A percentile compares a stretch with the other conserved stretches of the same genome.
These are phyloP conservation scores for Cordyceps javanica DNA, from an alignment of 2,329 filamentous ascomycete genomes.

Conservation along the genomic window DNA sequence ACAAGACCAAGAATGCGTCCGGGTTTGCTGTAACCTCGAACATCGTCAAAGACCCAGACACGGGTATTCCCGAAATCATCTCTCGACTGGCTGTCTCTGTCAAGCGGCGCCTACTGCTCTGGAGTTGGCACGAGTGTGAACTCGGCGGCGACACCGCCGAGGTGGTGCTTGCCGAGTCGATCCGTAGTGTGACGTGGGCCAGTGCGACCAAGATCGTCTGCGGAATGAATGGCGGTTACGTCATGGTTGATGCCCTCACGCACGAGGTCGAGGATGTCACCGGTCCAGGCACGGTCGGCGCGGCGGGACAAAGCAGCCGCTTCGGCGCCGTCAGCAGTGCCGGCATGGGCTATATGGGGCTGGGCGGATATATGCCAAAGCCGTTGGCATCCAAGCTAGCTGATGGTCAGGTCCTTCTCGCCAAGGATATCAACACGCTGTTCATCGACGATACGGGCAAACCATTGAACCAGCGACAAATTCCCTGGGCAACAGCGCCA, in stretches of 20 bases:
- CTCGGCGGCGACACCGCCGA: constrained; percentile 67
- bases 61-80: constrained; percentile 87
- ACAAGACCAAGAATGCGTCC: constrained; percentile 79
- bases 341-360: constrained; percentile 94
- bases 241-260: constrained; percentile 78
- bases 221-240: constrained; percentile 86
- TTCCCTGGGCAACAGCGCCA: constrained; percentile 86
- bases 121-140: constrained; percentile 96
- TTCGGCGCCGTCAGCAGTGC: constrained; percentile 79
- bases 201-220: constrained; percentile 80
- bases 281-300: constrained; percentile 65
- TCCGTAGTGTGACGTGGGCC: constrained; percentile 88
- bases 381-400: constrained; percentile 78
- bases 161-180: constrained; percentile 71
- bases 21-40: constrained; percentile 93
- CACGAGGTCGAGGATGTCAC: constrained; percentile 70
- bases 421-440: constrained; percentile 94
- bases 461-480: constrained; percentile 73
- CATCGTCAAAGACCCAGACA: constrained; percentile 82
- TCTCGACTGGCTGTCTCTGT: constrained; percentile 87
- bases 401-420: constrained; percentile 81
- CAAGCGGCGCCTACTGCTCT: constrained; percentile 81
- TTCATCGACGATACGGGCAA: constrained; percentile 85
- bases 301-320: constrained; percentile 58
- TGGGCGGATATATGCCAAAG: constrained; percentile 85